Evolutionary conservation across 2,329 filamentous ascomycete species (phyloP).

Genomic region (Fusarium papillatum): DNA sequence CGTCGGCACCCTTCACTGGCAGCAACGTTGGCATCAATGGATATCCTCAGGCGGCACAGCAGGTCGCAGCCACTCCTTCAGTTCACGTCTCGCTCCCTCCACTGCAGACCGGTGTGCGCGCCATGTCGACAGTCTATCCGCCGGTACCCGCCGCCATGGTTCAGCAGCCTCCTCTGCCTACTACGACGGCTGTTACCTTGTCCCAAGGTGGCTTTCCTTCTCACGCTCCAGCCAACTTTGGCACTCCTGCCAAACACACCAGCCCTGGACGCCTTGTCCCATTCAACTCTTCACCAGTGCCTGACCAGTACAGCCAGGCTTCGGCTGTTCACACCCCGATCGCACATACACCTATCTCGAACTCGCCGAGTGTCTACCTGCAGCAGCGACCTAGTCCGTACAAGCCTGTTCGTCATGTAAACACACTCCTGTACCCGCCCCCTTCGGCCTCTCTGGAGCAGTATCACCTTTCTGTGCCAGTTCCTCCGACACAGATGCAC

Average conservation of each 20-base stretch:
- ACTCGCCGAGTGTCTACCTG: constrained; percentile 90
- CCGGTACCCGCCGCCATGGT: constrained; percentile 60
- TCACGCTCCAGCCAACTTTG: constrained; percentile 55
- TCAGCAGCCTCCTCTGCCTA: constrained; percentile 49
- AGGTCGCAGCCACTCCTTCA: constrained; percentile 49
- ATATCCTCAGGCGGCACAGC: constrained; percentile 49
- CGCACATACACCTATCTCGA: constrained; percentile 73
- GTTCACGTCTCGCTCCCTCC: constrained; percentile 71
- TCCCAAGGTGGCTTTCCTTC: constrained; percentile 42
- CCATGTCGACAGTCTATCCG: constrained; percentile 84
- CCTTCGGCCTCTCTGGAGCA: constrained; percentile 84
- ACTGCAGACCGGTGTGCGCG: constrained; percentile 71
- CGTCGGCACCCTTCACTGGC: constrained; percentile 44
- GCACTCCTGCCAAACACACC: constrained; percentile 67
- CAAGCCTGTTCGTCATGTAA: constrained; percentile 89
- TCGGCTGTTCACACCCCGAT: constrained; percentile 70
- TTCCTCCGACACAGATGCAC: constrained; percentile 82
- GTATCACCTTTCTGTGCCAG: constrained; percentile 71
- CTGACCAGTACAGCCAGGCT: constrained; percentile 68
- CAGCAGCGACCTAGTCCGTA: constrained; percentile 94
- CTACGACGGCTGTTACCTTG: constrained; percentile 40
- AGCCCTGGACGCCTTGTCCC: constrained; percentile 64
- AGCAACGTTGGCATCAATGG: constrained; percentile 51
- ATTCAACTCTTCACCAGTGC: constrained; percentile 74
- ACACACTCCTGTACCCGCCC: constrained; percentile 91